Conservation (phyloP, 768 basidiomycete genomes). For the Pholiota conissans region DNA sequence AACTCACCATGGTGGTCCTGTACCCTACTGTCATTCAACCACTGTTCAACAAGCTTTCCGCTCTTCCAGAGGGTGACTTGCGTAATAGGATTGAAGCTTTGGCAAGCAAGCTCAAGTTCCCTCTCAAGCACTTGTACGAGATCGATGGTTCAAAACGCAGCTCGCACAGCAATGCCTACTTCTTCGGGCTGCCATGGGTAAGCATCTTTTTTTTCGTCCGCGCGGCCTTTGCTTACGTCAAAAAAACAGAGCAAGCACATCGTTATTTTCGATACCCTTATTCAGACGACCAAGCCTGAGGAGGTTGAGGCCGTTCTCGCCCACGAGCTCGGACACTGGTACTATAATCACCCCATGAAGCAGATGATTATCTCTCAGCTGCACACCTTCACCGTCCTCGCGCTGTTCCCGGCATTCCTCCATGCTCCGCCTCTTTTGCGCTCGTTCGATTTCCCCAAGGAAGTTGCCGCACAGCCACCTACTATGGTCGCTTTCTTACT, state of each 20-base stretch:
- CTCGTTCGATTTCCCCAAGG: conserved; percentile 77
- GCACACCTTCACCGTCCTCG: conserved; percentile 85
- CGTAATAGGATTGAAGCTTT: conserved; percentile 76
- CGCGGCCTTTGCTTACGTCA: neutral
- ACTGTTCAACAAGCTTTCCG: conserved; percentile 95
- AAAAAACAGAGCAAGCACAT: conserved; percentile 79
- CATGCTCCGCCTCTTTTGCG: conserved; percentile 75
- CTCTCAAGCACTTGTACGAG: conserved; percentile 91
- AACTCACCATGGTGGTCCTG: conserved; percentile 78
- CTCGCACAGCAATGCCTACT: conserved; percentile 97
- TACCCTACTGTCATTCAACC: conserved; percentile 92
- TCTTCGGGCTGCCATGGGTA: conserved; percentile 96
- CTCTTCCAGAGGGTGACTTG: conserved; percentile 75
- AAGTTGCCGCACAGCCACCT: conserved; percentile 65
- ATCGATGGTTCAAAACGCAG: conserved; percentile 97
- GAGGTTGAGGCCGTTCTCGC: conserved; percentile 98
- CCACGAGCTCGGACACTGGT: conserved; percentile 98
- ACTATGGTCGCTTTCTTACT: conserved; percentile 86
- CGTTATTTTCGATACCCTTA: conserved; percentile 96
- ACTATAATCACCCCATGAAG: conserved; percentile 86
- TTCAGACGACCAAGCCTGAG: conserved; percentile 85
- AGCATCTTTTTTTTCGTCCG: conserved; percentile 13
- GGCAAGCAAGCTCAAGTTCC: conserved; percentile 84
- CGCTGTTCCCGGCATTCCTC: conserved; percentile 88
- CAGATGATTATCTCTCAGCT: conserved; percentile 83